Percentiles rank a stretch among this genome's conserved stretches.
Evolutionary conservation across 345 rosid species (phyloP).

Genomic region (Dipteronia dyeriana): DNA sequence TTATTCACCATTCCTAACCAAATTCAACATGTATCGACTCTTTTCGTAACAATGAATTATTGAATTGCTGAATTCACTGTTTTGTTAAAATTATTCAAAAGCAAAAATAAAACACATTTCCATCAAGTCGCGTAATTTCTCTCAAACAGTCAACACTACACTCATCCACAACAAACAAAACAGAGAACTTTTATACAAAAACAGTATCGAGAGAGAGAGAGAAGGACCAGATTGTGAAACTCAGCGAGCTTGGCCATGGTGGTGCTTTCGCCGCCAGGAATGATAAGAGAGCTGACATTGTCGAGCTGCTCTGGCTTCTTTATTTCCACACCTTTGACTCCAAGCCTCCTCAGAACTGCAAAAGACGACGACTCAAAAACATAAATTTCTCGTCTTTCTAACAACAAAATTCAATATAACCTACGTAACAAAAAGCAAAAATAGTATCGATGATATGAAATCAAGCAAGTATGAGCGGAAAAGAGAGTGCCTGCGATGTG

Average conservation of each 20-base stretch:
- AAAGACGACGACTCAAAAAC: background rate
- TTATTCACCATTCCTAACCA: background rate
- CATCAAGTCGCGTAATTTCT: background rate
- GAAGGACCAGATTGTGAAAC: conserved; percentile 70
- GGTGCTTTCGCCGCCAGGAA: conserved; percentile 99
- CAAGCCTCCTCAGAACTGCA: conserved; percentile 71
- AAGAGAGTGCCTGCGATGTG: conserved; percentile 68
- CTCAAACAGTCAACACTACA: background rate
- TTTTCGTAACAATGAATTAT: too few species aligned
- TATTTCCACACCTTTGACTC: conserved; percentile 86
- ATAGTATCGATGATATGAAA: background rate
- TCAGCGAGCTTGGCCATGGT: conserved; percentile 99
- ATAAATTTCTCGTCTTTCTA: background rate
- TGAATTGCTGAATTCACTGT: too few species aligned
- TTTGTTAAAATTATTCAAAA: too few species aligned
- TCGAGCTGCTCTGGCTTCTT: conserved; percentile 85
- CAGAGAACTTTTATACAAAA: background rate
- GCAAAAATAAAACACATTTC: conserved; percentile 10
- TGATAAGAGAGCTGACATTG: conserved; percentile 72
- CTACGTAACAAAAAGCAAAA: background rate
- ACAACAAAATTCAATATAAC: background rate
- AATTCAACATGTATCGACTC: too few species aligned
- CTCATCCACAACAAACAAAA: background rate
- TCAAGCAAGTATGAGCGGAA: background rate
- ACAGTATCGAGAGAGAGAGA: background rate